Evolutionary conservation across 2,329 filamentous ascomycete genomes (phyloP), one percentile per base, ranked within the genome.

Genomic region (Sporothrix phasma): DNA sequence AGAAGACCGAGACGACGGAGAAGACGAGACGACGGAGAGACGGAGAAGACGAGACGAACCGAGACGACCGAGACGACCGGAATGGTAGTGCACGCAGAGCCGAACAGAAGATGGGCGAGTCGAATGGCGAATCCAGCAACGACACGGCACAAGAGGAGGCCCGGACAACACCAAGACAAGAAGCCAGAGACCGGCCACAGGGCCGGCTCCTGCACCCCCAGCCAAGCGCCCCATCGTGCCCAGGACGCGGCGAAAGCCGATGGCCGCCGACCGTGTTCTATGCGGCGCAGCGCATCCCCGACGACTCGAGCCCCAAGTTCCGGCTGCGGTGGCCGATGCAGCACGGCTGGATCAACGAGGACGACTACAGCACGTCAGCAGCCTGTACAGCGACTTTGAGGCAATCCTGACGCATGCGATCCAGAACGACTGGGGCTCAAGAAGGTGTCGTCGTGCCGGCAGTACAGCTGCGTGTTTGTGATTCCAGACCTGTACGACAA

Each of bases 401-500:
- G 85, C 88, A 13, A 88, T 97, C 37, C 76, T 97, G 13, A 91
- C 96, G 72, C 88, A 92, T 68, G 90, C 92, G 1, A 88, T 99
- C 70, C 88, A 88, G 68, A 85, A 84, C n/a, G 91, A 97, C 81
- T 97, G 8, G 90, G 89, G 0, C 75, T 97, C 47, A 86, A 82
- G 31, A 86, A 85, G 67, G 89, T 89, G 71, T 89, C 88, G 70
- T 87, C 93, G 61, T 95, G 92, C 86, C 83, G 84, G 63, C 89
- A 95, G 73, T 97, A 97, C 76, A 94, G 90, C 71, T 97, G 92
- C 70, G 92, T 97, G n/a, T 91, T 97, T 71, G 87, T 99, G 67
- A 95, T 99, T 54, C 94, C 94, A 0, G 94, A 99, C 73, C 81
- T 99, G 10, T 99, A 97, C 76, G 94, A 99, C 77, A 95, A 96